These are phyloP conservation scores for Corylus heterophylla DNA, from an alignment of 306 rosid species.

Conservation along the genomic window DNA sequence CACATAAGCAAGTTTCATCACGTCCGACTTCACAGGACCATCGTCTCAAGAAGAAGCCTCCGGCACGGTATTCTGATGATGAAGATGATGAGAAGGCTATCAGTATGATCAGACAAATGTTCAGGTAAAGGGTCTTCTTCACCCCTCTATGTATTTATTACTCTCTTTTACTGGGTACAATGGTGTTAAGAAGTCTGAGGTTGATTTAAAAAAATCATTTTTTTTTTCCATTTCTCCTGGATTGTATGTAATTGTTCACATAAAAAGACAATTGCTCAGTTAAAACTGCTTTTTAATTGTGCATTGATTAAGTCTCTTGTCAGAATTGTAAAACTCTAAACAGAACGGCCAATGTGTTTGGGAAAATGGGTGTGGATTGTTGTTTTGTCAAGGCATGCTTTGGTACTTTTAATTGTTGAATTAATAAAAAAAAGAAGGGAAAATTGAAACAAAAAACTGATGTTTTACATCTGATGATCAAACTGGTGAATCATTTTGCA, in stretches of 20 bases:
- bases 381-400: background rate
- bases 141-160: background rate
- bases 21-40: constrained; percentile 37
- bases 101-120: constrained; percentile 63
- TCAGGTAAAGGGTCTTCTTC: constrained; percentile 41
- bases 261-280: background rate
- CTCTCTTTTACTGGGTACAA: background rate
- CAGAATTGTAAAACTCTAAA: background rate
- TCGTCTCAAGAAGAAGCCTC: constrained; percentile 63
- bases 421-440: background rate
- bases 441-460: background rate
- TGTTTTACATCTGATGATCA: background rate
- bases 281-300: background rate
- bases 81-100: constrained; percentile 51
- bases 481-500: constrained; percentile 29
- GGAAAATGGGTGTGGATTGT: background rate
- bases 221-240: background rate
- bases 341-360: background rate
- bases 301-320: background rate
- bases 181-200: background rate
- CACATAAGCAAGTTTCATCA: constrained; percentile 45
- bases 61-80: constrained; percentile 43
- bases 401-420: background rate
- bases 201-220: background rate
- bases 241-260: background rate